Percentiles rank a stretch among this genome's conserved stretches.
Conservation (phyloP, 208 protist genomes). For the Leishmania tropica region DNA sequence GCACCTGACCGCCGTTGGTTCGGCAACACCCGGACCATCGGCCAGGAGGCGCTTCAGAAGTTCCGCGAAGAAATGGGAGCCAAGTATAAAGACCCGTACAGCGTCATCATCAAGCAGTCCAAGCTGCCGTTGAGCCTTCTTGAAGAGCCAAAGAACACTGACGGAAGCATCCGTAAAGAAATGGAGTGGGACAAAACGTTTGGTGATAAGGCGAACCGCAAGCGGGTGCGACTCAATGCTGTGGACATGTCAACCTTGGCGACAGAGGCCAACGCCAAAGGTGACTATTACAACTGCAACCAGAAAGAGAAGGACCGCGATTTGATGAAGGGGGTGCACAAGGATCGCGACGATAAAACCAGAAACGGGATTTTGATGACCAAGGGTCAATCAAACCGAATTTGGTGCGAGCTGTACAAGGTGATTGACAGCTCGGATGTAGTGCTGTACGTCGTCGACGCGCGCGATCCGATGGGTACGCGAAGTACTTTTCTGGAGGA, state of each 20-base stretch:
- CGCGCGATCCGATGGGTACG: constrained; percentile 99
- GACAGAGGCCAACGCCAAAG: constrained; percentile 44
- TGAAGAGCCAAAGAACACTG: constrained; percentile 79
- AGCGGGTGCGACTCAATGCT: constrained; percentile 77
- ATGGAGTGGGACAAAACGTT: constrained; percentile 97
- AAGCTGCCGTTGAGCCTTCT: constrained; percentile 98
- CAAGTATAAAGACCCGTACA: constrained; percentile 97
- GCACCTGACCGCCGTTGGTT: constrained; percentile 98
- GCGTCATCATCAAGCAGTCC: constrained; percentile 95
- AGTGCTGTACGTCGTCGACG: constrained; percentile 98
- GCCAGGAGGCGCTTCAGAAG: constrained; percentile 95
- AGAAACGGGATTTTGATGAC: constrained; percentile 94
- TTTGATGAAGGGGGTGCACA: constrained; percentile 47
- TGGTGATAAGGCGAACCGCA: constrained; percentile 94
- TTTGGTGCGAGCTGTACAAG: constrained; percentile 99
- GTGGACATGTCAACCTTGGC: constrained; percentile 65
- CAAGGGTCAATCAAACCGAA: constrained; percentile 98
- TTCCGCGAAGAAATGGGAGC: constrained; percentile 97
- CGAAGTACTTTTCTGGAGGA: constrained; percentile 94
- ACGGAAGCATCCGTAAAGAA: constrained; percentile 92
- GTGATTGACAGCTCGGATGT: constrained; percentile 99
- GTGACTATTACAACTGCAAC: constrained; percentile 55
- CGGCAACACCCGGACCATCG: constrained; percentile 97
- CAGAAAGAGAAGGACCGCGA: constrained; percentile 65
- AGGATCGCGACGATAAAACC: constrained; percentile 75